A percentile compares a stretch with the other conserved stretches of the same genome.
These are phyloP conservation scores for Edaphochlamys debaryana DNA, from an alignment of 139 green algal genomes.

Conservation along the genomic window DNA sequence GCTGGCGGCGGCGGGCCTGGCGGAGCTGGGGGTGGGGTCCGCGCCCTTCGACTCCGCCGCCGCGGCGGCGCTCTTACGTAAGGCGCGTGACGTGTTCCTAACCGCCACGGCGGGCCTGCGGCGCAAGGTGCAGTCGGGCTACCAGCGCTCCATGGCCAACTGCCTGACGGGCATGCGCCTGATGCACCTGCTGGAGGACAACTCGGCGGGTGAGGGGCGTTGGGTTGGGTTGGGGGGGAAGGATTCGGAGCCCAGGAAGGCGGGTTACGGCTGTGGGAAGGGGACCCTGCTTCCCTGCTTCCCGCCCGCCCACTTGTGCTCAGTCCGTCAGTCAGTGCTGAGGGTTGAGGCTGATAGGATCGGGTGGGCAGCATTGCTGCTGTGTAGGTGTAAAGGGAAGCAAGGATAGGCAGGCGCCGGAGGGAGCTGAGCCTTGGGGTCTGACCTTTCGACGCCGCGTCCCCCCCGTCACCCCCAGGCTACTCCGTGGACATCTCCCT, in stretches of 20 bases:
- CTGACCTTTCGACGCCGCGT: no score
- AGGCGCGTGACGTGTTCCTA: constrained; percentile 27
- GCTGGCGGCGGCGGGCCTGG: no score
- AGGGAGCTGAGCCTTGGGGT: no score
- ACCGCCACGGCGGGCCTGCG: constrained; percentile 30
- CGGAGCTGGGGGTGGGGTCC: not conserved
- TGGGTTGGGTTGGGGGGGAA: not conserved
- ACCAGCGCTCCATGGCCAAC: constrained; percentile 61
- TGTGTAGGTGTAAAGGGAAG: no score
- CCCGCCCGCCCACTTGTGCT: no score
- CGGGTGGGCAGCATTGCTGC: no score
- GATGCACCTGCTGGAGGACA: constrained; percentile 64
- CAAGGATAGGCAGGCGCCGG: no score
- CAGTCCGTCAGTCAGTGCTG: no score
- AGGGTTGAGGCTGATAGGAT: no score
- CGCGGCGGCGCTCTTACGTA: constrained; percentile 1
- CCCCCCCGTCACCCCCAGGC: no score
- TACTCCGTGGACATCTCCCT: constrained; percentile 64
- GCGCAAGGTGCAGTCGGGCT: constrained; percentile 53
- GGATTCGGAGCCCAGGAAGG: not conserved
- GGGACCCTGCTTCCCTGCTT: no score
- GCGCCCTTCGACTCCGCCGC: not conserved
- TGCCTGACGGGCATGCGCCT: constrained; percentile 39
- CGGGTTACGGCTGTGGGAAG: no score
- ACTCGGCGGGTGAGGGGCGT: constrained; percentile 52